Evolutionary conservation across 768 basidiomycete species (phyloP).

Genomic region (Baorangia bicolor): DNA sequence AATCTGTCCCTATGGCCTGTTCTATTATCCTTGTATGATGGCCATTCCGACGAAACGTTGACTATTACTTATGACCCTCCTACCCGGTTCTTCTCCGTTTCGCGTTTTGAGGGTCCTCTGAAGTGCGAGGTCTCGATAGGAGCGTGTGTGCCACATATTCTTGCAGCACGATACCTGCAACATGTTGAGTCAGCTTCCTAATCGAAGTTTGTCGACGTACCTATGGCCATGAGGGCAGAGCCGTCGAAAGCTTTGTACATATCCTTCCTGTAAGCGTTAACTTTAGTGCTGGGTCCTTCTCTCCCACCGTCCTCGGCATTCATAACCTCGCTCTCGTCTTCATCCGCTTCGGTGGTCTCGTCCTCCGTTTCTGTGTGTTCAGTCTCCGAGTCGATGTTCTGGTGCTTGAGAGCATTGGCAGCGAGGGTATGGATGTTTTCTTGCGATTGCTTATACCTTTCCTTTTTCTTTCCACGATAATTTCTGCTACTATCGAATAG

Average conservation of each 20-base stretch:
- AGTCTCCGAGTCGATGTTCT: conserved; percentile 2
- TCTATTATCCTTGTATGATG: neutral
- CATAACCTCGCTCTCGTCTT: conserved; percentile 11
- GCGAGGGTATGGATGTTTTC: conserved; percentile 25
- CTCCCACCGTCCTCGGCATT: conserved; percentile 6
- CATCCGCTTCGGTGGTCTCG: conserved; percentile 15
- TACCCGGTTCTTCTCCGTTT: conserved; percentile 13
- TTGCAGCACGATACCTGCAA: conserved; percentile 64
- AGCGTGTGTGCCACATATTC: conserved; percentile 51
- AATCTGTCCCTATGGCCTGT: too few relatives aligned
- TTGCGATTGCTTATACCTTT: conserved; percentile 16
- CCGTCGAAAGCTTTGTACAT: conserved; percentile 80
- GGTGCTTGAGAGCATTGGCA: conserved; percentile 1
- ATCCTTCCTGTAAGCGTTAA: conserved; percentile 36
- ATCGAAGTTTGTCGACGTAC: conserved; percentile 36
- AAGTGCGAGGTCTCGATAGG: neutral
- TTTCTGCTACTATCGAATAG: conserved; percentile 50
- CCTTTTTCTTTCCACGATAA: conserved; percentile 45
- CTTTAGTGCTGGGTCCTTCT: conserved; percentile 3
- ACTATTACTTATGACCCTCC: neutral
- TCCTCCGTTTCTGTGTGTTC: conserved; percentile 17
- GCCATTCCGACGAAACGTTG: neutral
- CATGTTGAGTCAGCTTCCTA: neutral
- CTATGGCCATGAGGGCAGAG: conserved; percentile 68
- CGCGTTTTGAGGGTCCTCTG: neutral